Percentiles rank a stretch among this genome's conserved stretches.
Evolutionary conservation across 495 filamentous ascomycete genomes (phyloP).

Genomic region (Bathelium albidoporum): DNA sequence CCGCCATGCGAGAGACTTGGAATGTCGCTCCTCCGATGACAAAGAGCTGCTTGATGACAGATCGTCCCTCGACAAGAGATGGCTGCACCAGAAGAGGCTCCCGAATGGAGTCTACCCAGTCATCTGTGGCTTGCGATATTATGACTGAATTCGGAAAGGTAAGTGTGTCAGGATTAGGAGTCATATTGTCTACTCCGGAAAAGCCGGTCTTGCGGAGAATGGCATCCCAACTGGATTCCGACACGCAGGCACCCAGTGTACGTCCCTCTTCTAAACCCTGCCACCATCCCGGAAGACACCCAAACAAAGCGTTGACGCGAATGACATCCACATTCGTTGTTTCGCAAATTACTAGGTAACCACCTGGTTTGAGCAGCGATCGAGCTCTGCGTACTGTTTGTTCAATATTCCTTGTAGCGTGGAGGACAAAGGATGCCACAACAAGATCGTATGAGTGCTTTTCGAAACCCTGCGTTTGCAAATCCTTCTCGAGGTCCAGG

Average conservation of each 20-base stretch:
- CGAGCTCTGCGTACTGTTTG: not conserved
- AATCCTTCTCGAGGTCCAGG: not conserved
- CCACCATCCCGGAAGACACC: too few relatives aligned
- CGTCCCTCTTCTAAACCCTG: too few relatives aligned
- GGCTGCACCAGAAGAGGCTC: not conserved
- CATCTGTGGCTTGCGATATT: not conserved
- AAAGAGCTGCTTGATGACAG: not conserved
- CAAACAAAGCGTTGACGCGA: too few relatives aligned
- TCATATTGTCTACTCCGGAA: too few relatives aligned
- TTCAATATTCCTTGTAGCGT: not conserved
- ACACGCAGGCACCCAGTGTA: too few relatives aligned
- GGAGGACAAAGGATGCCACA: not conserved
- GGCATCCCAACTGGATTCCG: too few relatives aligned
- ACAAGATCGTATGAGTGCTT: not conserved
- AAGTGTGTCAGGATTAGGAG: too few relatives aligned
- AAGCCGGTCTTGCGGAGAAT: too few relatives aligned
- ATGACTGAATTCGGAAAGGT: too few relatives aligned
- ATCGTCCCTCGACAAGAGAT: not conserved
- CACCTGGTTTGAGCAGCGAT: not conserved
- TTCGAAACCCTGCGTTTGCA: not conserved
- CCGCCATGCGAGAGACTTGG: not conserved
- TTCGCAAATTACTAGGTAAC: not conserved
- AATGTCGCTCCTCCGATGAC: not conserved
- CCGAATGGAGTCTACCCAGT: not conserved
- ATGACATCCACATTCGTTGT: too few relatives aligned